phyloP scores from a whole-genome alignment of 345 rosid species.

The Populus pruinosa region DNA sequence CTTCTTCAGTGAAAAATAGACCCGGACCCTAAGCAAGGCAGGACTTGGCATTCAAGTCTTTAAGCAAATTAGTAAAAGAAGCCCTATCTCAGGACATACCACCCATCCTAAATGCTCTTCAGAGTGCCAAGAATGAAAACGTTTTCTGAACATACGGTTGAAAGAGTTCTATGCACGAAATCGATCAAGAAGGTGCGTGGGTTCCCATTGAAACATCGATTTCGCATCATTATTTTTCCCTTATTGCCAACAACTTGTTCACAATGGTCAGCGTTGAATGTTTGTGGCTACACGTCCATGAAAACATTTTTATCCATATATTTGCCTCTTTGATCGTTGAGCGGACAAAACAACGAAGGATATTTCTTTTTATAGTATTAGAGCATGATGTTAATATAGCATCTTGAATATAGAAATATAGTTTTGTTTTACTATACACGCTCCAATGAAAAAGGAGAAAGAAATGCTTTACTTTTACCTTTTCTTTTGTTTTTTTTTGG shows the following conservation, averaged over 20 bases:
- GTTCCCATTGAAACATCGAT: neutral
- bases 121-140: neutral
- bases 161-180: neutral
- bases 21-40: neutral
- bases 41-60: neutral
- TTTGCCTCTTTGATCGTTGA: slow-evolving; percentile 7
- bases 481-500: too few species aligned
- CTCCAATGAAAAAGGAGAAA: too few species aligned
- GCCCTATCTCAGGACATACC: neutral
- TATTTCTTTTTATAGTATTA: slow-evolving; percentile 18
- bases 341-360: slow-evolving; percentile 21
- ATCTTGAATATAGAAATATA: too few species aligned
- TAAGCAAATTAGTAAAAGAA: neutral
- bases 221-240: neutral
- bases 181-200: neutral
- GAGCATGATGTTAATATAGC: too few species aligned
- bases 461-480: too few species aligned
- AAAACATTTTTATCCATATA: neutral
- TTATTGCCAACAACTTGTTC: neutral
- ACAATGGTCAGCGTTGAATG: neutral
- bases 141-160: neutral
- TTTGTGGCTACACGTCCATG: neutral
- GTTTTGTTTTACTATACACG: too few species aligned
- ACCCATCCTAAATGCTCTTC: neutral
- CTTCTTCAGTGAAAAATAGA: slow-evolving; percentile 11